Base-by-base conservation (phyloP, 2,329 filamentous ascomycete genomes). In the Aspergillus quadrilineatus region DNA sequence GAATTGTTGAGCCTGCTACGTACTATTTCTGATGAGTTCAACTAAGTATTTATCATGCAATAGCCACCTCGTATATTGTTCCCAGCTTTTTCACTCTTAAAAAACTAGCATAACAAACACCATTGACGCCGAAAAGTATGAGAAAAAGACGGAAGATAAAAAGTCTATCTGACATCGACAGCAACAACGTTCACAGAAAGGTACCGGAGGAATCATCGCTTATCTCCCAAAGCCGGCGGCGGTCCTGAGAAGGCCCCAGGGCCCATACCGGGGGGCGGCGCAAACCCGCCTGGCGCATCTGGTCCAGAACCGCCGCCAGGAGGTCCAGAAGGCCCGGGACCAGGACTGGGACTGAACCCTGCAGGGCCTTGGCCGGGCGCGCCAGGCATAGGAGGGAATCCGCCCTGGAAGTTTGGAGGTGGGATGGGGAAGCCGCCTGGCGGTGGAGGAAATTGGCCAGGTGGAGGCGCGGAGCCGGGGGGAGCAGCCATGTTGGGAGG, bases 341-440 rank as follows among this genome's bases (percentile, higher is more conserved):
- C 62, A 8, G 69, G 63, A 42, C 67, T 66, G 6, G 67, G 66
- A 43, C 65, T 67, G 53, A 49, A 61, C 5, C 60, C 60, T 1
- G 54, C 57, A 29, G 60, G 55, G 3, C 58, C 62, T 50, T 66
- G 68, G 32, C 63, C 65, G 6, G 68, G 69, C 4, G 58, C 51
- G 17, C 14, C 29, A 28, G 67, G 66, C 47, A 74, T 66, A 2
- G 71, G 68, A n/a, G 72, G 69, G 44, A 66, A 69, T 6, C 70
- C 70, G 73, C 76, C 76, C 48, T 79, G 79, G 65, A 83, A 82
- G 57, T 80, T 80, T 6, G 64, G 59, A 22, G 63, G 50, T 1
- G 43, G 43, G 26, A 45, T 14, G 3, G 50, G 63, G 57, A 66
- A 63, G 49, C 57, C 62, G 43, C 66, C 66, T 4, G 66, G 66